Base-by-base conservation (phyloP, 176 grass and related monocot genomes). In the Raddia guianensis region DNA sequence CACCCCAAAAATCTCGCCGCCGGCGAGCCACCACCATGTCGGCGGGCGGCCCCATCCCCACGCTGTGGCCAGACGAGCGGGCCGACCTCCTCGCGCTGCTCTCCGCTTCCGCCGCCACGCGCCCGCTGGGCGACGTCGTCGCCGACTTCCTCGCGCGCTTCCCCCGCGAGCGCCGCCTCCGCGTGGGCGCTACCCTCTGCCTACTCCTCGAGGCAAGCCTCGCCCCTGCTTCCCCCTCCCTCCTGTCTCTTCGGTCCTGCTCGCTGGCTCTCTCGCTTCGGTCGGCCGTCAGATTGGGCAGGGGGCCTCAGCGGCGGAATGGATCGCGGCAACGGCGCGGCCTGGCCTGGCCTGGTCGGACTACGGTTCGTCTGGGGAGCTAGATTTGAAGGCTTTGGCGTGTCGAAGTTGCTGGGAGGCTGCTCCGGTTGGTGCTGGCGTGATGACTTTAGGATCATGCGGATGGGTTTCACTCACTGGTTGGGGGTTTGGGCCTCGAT, bases 111-210 rank as follows among this genome's bases (percentile, higher is more conserved):
- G 27, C 27, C 27, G 27, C 88, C 53, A 77, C 88, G 43, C 93
- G 82, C 34, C 84, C 92, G 51, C 81, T 99, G 67, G 76, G 81
- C 68, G 96, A 99, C 81, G 86, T 92, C 75, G 75, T 72, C 73
- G 79, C 86, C 62, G 96, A 95, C 75, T 99, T 93, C 90, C 75
- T 86, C 68, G n/a, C 84, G 65, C 86, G 89, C 37, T 95, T 99
- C 84, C 88, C 90, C 55, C 92, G 82, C 6, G 96, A 95, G 83
- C 82, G 86, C 79, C 90, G 88, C 74, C 86, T 99, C 84, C 89
- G 96, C 74, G 86, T 92, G 76, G 83, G 86, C 82, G 77, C 80
- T 21, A 80, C 96, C 14, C 92, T 99, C 75, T 69, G 67, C n/a
- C 63, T 93, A 43, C 90, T 99, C 76, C 80, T 95, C 35, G 88